These are phyloP conservation scores for Fusarium sp. DNA, from an alignment of 2,329 filamentous ascomycete genomes.

Conservation along the genomic window DNA sequence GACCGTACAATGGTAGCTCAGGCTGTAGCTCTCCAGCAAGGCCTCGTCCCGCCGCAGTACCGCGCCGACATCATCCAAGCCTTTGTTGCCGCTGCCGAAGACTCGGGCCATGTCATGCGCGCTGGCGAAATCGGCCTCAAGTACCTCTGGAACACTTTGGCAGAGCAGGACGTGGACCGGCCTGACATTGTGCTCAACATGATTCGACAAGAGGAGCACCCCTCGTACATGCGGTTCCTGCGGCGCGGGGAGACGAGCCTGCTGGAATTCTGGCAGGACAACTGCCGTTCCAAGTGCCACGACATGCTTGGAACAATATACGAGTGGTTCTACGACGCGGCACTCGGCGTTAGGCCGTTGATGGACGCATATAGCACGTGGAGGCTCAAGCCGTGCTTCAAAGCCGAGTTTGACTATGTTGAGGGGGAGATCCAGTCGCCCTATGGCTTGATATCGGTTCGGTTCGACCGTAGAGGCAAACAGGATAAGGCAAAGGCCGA, in stretches of 20 bases:
- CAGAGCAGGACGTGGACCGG: slow-evolving; percentile 47
- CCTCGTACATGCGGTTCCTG: slow-evolving; percentile 58
- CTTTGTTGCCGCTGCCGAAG: slow-evolving; percentile 37
- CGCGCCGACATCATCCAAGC: slow-evolving; percentile 32
- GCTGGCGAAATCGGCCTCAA: slow-evolving; percentile 54
- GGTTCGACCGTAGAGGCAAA: slow-evolving; percentile 28
- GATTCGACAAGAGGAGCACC: slow-evolving; percentile 57
- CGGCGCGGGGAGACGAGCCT: slow-evolving; percentile 54
- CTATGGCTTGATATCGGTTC: slow-evolving; percentile 47
- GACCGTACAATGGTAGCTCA: slow-evolving; percentile 52
- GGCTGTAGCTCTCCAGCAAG: slow-evolving; percentile 45
- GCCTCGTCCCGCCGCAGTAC: slow-evolving; percentile 33
- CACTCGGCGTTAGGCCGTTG: slow-evolving; percentile 50
- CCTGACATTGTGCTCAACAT: slow-evolving; percentile 53
- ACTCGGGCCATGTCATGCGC: slow-evolving; percentile 49
- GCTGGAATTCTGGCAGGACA: slow-evolving; percentile 55
- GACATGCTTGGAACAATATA: slow-evolving; percentile 59
- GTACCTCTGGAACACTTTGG: slow-evolving; percentile 53
- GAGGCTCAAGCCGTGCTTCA: slow-evolving; percentile 50
- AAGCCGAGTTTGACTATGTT: slow-evolving; percentile 51
- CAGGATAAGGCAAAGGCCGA: slow-evolving; percentile 10
- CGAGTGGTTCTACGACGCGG: slow-evolving; percentile 56
- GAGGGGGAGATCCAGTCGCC: slow-evolving; percentile 51
- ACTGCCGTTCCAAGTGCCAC: slow-evolving; percentile 55
- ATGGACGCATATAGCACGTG: slow-evolving; percentile 52